Base-by-base conservation (phyloP, 2,329 filamentous ascomycete genomes). In the Ambrosiella beaveri region DNA sequence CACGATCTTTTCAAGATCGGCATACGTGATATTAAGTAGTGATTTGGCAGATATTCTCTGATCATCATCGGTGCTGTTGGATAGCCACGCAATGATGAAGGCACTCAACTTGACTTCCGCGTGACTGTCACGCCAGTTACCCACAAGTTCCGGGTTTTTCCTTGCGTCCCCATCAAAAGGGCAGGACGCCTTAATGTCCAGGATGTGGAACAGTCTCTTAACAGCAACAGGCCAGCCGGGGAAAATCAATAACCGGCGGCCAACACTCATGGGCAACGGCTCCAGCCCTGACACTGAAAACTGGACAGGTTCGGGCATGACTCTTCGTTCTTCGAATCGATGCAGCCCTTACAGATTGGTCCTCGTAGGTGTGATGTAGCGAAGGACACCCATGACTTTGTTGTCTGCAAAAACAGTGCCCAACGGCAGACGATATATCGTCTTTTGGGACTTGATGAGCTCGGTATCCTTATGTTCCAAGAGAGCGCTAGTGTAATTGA, bases 51-150 rank as follows among this genome's bases (percentile, higher is more conserved):
- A 27, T 27, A 4, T 27, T 27, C 3, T 27, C 15, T 54, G 37
- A 19, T 39, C n/a, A n/a, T 37, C 40, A 44, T 56, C 47, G 27
- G 56, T 7, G 9, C 19, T 27, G 9, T 9, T 35, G 17, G 72
- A 63, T 0, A 71, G 60, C 0, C 65, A 56, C 7, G 65, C 66
- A 0, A 71, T 54, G 0, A 66, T 67, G 17, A 70, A 66, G 0
- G 67, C 64, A 0, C 71, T 68, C 0, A 74, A 65, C 58, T 73
- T 73, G 13, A 70, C 69, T 59, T 74, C 71, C 0, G 70, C 68
- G 19, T 74, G 71, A 0, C 68, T 65, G 0, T 67, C 68, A 0
- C 64, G 63, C 62, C 60, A 64, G 1, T 60, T 40, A 0, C 63
- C 63, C 0, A 9, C 45, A n/a, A 49, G 45, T 49, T 12, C 12